Evolutionary conservation across 1,284 basidiomycete genomes (phyloP).

Genomic region (Cutaneotrichosporon cutaneum): DNA sequence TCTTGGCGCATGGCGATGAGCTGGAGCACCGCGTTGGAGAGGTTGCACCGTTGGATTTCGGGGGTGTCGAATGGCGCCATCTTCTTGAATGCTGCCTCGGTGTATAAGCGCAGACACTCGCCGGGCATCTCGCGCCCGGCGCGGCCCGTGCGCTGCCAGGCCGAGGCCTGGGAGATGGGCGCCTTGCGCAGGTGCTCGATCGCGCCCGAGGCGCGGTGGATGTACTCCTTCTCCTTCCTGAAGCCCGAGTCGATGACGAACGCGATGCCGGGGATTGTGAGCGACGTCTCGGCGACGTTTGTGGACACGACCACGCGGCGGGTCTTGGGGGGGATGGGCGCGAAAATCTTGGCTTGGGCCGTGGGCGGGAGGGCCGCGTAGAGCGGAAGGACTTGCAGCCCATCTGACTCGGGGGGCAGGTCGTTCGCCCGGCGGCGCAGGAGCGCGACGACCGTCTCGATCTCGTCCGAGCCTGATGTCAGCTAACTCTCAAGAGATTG

Average conservation of each 20-base stretch:
- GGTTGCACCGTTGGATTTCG: constrained; percentile 81
- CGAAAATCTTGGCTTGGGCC: constrained; percentile 77
- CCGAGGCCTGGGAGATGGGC: constrained; percentile 83
- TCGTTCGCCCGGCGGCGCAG: constrained; percentile 66
- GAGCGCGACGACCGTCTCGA: constrained; percentile 77
- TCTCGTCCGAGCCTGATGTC: constrained; percentile 79
- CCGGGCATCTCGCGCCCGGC: constrained; percentile 87
- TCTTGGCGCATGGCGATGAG: constrained; percentile 79
- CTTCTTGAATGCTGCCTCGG: constrained; percentile 68
- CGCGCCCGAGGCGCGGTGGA: constrained; percentile 71
- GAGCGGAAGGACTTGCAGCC: constrained; percentile 75
- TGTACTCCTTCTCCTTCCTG: constrained; percentile 89
- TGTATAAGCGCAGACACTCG: constrained; percentile 83
- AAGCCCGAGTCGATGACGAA: constrained; percentile 95
- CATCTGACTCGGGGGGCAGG: constrained; percentile 60
- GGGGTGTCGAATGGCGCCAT: constrained; percentile 71
- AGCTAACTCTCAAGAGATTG: neutral
- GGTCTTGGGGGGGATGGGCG: constrained; percentile 64
- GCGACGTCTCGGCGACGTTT: constrained; percentile 96
- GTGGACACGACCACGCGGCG: constrained; percentile 92
- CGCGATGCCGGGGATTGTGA: constrained; percentile 93
- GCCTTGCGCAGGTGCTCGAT: constrained; percentile 85
- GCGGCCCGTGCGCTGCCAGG: constrained; percentile 78
- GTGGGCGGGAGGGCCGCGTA: constrained; percentile 78
- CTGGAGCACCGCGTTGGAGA: constrained; percentile 78